Evolutionary conservation across 352 stramenopile genomes (phyloP).

Genomic region (Thalassiosira exigua): DNA sequence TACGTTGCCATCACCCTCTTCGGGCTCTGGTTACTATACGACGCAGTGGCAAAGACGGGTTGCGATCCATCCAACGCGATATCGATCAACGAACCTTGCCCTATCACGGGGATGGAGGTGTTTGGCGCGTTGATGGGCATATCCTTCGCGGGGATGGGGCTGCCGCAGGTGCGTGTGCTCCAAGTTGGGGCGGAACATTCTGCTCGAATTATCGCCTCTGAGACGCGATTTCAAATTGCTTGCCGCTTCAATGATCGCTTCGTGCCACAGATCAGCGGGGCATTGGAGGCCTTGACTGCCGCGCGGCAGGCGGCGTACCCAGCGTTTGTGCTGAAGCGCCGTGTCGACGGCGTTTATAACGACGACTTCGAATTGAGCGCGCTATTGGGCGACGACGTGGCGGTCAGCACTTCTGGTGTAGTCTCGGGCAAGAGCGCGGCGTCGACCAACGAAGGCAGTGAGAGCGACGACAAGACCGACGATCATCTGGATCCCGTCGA

Average conservation of each 20-base stretch:
- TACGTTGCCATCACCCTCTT: constrained; percentile 72
- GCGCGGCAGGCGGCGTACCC: constrained; percentile 39
- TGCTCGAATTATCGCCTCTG: too few species aligned
- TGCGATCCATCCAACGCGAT: constrained; percentile 65
- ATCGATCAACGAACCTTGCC: constrained; percentile 52
- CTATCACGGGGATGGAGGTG: constrained; percentile 48
- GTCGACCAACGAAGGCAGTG: constrained; percentile 38
- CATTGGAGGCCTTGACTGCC: constrained; percentile 59
- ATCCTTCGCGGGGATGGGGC: constrained; percentile 64
- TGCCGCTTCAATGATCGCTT: too few species aligned
- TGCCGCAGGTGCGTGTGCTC: constrained; percentile 72
- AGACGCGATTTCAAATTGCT: too few species aligned
- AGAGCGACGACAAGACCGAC: constrained; percentile 21
- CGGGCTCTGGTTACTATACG: constrained; percentile 72
- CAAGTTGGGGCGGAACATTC: too few species aligned
- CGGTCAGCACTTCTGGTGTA: background rate
- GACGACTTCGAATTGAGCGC: background rate
- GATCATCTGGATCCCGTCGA: constrained; percentile 23
- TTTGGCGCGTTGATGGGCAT: constrained; percentile 79
- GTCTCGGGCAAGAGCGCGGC: constrained; percentile 7
- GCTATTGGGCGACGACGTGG: background rate
- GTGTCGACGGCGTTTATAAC: background rate
- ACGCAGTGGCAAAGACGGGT: constrained; percentile 54
- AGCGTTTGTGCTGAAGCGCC: constrained; percentile 18
- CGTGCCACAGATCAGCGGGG: too few species aligned